phyloP scores from a whole-genome alignment of 257 asterid genomes.

The Plectranthus barbatus region DNA sequence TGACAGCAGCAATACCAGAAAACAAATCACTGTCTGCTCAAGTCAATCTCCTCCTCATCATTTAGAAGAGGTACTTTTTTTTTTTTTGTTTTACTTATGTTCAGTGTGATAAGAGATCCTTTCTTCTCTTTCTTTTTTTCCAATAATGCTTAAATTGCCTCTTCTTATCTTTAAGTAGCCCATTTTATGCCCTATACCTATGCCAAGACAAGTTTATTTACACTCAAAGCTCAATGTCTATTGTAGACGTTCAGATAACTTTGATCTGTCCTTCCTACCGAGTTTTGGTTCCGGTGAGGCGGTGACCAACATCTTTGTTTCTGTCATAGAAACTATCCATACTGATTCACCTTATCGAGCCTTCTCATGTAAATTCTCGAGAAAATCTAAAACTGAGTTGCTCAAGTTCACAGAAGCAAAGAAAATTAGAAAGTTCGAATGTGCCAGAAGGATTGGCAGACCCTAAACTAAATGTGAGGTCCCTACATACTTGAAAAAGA shows the following conservation, averaged over 20 bases:
- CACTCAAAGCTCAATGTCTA: not conserved
- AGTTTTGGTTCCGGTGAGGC: slow-evolving; percentile 75
- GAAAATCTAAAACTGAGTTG: slow-evolving; percentile 25
- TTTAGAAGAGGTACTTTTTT: too few relatives aligned
- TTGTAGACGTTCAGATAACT: not conserved
- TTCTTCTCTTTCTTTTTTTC: too few relatives aligned
- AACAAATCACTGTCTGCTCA: too few relatives aligned
- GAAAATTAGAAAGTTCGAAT: slow-evolving; percentile 31
- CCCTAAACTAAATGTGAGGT: slow-evolving; percentile 35
- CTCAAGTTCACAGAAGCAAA: slow-evolving; percentile 20
- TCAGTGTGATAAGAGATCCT: too few relatives aligned
- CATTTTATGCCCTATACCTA: too few relatives aligned
- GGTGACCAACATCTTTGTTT: slow-evolving; percentile 94
- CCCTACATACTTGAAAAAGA: slow-evolving; percentile 1
- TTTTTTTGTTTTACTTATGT: too few relatives aligned
- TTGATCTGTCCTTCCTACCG: slow-evolving; percentile 10
- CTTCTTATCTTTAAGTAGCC: too few relatives aligned
- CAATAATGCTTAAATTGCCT: too few relatives aligned
- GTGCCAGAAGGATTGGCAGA: slow-evolving; percentile 26
- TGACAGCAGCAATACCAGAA: too few relatives aligned
- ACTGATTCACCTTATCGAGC: slow-evolving; percentile 73
- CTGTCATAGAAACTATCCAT: slow-evolving; percentile 88
- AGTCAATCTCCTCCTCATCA: too few relatives aligned
- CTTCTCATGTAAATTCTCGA: slow-evolving; percentile 27
- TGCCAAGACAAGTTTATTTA: too few relatives aligned